phyloP scores from a whole-genome alignment of 2,329 filamentous ascomycete genomes.

The Alternaria alternata region DNA sequence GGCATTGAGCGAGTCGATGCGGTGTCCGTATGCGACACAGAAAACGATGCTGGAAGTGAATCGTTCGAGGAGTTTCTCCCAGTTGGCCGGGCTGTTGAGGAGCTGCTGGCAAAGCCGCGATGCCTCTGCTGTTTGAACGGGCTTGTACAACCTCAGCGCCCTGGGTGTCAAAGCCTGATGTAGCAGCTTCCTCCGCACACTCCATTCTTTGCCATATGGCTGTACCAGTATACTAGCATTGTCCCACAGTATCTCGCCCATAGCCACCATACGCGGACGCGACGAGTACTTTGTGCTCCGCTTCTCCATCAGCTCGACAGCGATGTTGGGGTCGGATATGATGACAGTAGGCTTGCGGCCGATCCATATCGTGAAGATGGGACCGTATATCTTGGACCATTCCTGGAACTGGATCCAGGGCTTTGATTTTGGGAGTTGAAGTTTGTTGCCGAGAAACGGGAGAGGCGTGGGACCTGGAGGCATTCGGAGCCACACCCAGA shows the following conservation, averaged over 20 bases:
- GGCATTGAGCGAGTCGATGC: conserved; percentile 58
- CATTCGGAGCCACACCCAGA: conserved; percentile 49
- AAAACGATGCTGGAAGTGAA: conserved; percentile 62
- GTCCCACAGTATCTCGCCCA: conserved; percentile 57
- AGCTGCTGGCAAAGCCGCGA: conserved; percentile 56
- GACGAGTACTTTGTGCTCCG: conserved; percentile 56
- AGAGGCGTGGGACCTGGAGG: conserved; percentile 58
- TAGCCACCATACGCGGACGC: conserved; percentile 56
- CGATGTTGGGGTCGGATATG: conserved; percentile 55
- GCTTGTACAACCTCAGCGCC: conserved; percentile 56
- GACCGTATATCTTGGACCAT: conserved; percentile 57
- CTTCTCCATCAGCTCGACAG: conserved; percentile 57
- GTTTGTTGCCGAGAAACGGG: conserved; percentile 55
- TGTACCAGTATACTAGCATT: conserved; percentile 58
- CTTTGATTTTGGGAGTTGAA: conserved; percentile 41
- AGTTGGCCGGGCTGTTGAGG: conserved; percentile 51
- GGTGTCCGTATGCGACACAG: conserved; percentile 61
- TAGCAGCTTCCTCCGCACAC: conserved; percentile 49
- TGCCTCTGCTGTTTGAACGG: conserved; percentile 60
- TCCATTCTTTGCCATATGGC: conserved; percentile 59
- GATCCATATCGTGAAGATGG: conserved; percentile 60
- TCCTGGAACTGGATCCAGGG: conserved; percentile 52
- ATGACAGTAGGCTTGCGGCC: conserved; percentile 57
- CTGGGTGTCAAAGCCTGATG: conserved; percentile 56
- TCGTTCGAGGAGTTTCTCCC: conserved; percentile 58